Base-by-base conservation (phyloP, 2,329 filamentous ascomycete species). In the Botryotinia calthae region DNA sequence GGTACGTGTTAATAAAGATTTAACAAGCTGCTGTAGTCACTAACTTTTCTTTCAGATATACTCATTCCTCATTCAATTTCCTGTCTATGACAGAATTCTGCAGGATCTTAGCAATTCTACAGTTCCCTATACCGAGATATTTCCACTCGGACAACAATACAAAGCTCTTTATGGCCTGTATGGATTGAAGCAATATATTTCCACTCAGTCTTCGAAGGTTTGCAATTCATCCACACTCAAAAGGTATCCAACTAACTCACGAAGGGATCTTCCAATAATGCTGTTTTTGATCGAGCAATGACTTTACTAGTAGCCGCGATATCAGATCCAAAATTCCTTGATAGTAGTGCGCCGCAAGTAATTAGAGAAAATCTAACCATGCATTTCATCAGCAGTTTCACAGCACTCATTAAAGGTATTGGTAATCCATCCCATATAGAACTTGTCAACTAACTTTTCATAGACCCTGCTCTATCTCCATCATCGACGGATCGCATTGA, bases 131-230 rank as follows among this genome's bases (percentile, higher is more conserved):
- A 81, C 83, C 18, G 86, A 91, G 18, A 83, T 94, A 1, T 94
- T 96, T 74, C 90, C 92, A 10, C 81, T 87, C 1, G 86, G 87
- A 0, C 89, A 91, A 73, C 91, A 91, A 2, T 94, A 90, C 84
- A 92, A 91, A 77, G 89, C 89, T 2, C 84, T 94, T 0, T 97
- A 95, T 79, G 91, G 91, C 4, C 82, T 94, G 1, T 87, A 91
- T 78, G 88, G 90, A 0, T 84, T 97, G 56, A 83, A 85, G 34
- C 86, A 89, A 71, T 91, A 90, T 79, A 84, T 94, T 56, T 79
- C 54, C 28, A 51, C 72, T 37, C 76, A 77, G 66, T 74, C 75
- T 51, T 73, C 75, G 67, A 76, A 79, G 73, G 73, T 77, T 82
- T 78, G 74, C 79, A 37, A 42, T 42, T 8, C 58, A 22, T 31